Evolutionary conservation across 257 asterid species (phyloP).

Genomic region (Handroanthus guayacan): DNA sequence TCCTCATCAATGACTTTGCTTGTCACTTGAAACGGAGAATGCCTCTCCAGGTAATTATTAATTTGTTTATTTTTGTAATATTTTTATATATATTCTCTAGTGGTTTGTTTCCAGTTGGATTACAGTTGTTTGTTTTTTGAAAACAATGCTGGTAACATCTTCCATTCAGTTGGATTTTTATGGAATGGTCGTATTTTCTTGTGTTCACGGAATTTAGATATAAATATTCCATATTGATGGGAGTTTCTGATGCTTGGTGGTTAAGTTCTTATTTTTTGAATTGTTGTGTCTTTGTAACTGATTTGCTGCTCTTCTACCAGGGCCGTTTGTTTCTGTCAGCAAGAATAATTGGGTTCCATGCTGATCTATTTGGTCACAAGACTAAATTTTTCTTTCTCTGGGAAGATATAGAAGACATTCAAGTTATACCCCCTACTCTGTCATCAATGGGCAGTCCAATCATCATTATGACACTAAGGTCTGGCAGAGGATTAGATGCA

Average conservation of each 20-base stretch:
- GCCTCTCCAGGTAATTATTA: conserved; percentile 88
- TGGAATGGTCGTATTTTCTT: background rate
- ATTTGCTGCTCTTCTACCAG: conserved; percentile 52
- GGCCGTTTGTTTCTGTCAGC: conserved; percentile 98
- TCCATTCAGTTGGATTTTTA: background rate
- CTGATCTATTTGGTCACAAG: conserved; percentile 95
- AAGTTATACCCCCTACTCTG: conserved; percentile 86
- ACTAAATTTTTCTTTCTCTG: conserved; percentile 94
- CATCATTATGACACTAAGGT: conserved; percentile 76
- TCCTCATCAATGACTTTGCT: conserved; percentile 92
- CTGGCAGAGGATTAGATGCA: conserved; percentile 90
- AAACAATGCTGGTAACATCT: background rate
- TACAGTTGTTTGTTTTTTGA: background rate
- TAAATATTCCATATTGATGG: background rate
- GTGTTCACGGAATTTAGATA: conserved; percentile 2
- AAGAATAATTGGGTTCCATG: conserved; percentile 96
- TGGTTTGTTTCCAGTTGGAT: conserved; percentile 1
- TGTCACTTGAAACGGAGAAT: conserved; percentile 95
- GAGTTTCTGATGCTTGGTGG: conserved; percentile 27
- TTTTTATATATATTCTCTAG: background rate
- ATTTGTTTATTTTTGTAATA: conserved; percentile 17
- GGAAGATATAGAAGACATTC: conserved; percentile 98
- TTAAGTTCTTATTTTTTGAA: conserved; percentile 30
- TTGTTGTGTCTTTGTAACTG: conserved; percentile 25
- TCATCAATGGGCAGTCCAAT: conserved; percentile 99